Evolutionary conservation across 140 eudicot genomes (phyloP).

Genomic region (Flaveria floridana): DNA sequence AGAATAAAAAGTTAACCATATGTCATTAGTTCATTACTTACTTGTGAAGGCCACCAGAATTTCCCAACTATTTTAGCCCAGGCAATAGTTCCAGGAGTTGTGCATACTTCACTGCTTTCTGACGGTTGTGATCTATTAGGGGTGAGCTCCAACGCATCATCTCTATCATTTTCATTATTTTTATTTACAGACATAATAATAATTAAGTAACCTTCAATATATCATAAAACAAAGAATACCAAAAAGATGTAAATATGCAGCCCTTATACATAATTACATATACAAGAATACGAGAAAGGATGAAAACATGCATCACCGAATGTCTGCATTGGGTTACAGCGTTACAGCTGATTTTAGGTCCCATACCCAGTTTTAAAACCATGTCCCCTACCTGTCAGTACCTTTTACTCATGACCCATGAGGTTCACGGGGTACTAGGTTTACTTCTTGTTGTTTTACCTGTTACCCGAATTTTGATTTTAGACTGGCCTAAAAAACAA

Average conservation of each 20-base stretch:
- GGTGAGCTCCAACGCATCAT: slow-evolving; percentile 30
- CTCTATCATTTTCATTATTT: slow-evolving; percentile 25
- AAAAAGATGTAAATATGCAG: too few relatives aligned
- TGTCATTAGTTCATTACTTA: slow-evolving; percentile 33
- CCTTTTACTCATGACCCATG: background rate
- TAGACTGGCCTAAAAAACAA: background rate
- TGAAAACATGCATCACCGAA: background rate
- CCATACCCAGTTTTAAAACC: background rate
- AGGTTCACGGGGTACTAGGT: background rate
- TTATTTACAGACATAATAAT: too few relatives aligned
- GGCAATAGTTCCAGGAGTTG: slow-evolving; percentile 41
- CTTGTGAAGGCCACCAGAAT: slow-evolving; percentile 44
- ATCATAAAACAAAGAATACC: background rate
- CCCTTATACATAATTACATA: background rate
- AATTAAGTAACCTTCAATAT: background rate
- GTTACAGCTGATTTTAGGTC: background rate
- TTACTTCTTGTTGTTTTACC: background rate
- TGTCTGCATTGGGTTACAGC: background rate
- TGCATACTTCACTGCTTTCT: slow-evolving; percentile 34
- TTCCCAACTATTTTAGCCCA: slow-evolving; percentile 37
- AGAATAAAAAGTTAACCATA: too few relatives aligned
- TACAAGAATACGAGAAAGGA: slow-evolving; percentile 16
- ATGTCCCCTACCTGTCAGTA: background rate
- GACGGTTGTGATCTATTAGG: slow-evolving; percentile 31
- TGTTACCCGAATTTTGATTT: background rate